These are phyloP conservation scores for Vigna nakashimae DNA, from an alignment of 306 rosid genomes.

Conservation along the genomic window DNA sequence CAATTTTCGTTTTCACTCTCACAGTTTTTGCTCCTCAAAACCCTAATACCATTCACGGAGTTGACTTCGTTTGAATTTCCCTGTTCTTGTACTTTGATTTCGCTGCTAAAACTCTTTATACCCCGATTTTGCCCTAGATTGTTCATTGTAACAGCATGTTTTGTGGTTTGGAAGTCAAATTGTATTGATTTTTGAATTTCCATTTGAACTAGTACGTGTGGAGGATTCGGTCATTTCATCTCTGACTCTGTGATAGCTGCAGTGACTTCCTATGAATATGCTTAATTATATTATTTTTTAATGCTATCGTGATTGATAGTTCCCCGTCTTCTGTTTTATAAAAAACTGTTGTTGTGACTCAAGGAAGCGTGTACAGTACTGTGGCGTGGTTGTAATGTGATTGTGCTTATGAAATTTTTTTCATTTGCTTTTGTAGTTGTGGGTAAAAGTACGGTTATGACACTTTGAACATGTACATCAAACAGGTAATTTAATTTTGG, in stretches of 20 bases:
- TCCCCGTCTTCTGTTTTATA: not conserved
- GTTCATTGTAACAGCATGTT: not conserved
- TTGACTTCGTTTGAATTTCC: constrained; percentile 1
- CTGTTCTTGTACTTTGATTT: not conserved
- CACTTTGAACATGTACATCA: constrained; percentile 78
- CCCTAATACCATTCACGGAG: constrained; percentile 38
- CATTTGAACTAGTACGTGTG: not conserved
- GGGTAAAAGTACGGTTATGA: constrained; percentile 34
- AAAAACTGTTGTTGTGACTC: not conserved
- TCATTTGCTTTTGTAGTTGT: constrained; percentile 46
- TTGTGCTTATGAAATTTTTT: constrained; percentile 36
- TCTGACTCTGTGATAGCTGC: not conserved
- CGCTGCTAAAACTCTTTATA: not conserved
- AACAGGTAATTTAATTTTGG: constrained; percentile 69
- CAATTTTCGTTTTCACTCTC: no score
- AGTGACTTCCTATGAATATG: constrained; percentile 8
- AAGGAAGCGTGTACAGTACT: not conserved
- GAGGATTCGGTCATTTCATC: not conserved
- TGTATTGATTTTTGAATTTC: not conserved
- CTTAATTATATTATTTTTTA: not conserved
- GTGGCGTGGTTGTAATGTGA: constrained; percentile 7
- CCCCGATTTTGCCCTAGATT: not conserved
- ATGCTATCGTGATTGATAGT: constrained; percentile 1
- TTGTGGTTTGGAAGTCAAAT: constrained; percentile 6
- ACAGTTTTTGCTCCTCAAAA: constrained; percentile 19